Conservation (phyloP, 352 stramenopile species). For the Phytopythium sindhum region DNA sequence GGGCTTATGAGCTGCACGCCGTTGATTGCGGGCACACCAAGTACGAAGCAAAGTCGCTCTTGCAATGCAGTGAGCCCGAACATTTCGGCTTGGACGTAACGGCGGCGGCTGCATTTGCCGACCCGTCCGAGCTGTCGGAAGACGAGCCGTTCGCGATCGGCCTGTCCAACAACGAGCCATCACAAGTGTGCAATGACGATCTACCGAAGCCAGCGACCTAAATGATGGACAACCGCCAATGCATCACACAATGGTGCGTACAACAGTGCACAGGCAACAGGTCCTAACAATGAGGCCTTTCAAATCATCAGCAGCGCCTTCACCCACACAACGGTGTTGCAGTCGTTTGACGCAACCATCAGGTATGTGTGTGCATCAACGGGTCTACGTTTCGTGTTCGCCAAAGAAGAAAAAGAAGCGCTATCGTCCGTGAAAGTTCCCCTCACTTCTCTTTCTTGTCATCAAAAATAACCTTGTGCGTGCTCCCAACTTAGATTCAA, state of each 20-base stretch:
- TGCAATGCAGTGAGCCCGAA: conserved; percentile 16
- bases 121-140: not conserved
- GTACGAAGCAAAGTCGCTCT: conserved; percentile 8
- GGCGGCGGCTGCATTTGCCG: not conserved
- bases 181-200: not conserved
- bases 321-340: not conserved
- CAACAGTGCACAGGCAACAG: not conserved
- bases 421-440: not conserved
- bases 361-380: not conserved
- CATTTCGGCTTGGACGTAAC: conserved; percentile 16
- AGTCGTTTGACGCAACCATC: too few species aligned
- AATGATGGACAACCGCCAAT: not conserved
- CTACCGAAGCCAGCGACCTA: not conserved
- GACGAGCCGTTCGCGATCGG: not conserved
- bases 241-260: not conserved
- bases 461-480: not conserved
- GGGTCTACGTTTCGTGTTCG: not conserved
- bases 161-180: not conserved
- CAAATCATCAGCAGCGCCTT: not conserved
- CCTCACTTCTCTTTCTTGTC: not conserved
- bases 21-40: conserved; percentile 6
- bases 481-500: not conserved
- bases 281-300: not conserved
- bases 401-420: not conserved
- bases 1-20: conserved; percentile 24